Evolutionary conservation across 2,329 filamentous ascomycete species (phyloP), one percentile per base, ranked within the genome.

Genomic region (Cercospora zeina): DNA sequence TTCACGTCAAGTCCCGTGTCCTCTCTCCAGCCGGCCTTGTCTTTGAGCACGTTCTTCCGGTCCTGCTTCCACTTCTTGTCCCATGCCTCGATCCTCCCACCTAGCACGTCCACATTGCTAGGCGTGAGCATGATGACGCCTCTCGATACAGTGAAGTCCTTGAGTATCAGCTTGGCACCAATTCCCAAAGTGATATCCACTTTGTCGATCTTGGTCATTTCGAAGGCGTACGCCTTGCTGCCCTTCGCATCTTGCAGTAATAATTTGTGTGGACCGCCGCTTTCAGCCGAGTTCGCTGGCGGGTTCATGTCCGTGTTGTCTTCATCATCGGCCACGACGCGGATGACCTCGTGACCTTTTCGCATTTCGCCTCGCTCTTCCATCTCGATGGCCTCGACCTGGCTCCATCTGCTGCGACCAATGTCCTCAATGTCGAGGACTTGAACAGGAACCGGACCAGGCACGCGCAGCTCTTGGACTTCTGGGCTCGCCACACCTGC

Each of bases 371-470:
- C 90, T 11, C 89, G 82, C 70, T 89, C 86, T 49, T 87, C 80
- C 47, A 87, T 84, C 75, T 93, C 90, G 6, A 95, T 85, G 34
- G 87, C 86, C 74, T 97, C 91, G 33, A 96, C 84, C 75, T 97
- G 91, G 66, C 91, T 88, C 91, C 93, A 96, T 56, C 89, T 84
- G 69, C 89, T 91, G 57, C 84, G 82, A 1, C 87, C 84, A 19
- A 97, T 83, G 72, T 97, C 93, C 72, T 96, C 89, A 7, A 97
- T 81, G 69, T 96, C 92, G 1, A 96, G 78, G 0, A 97, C 85
- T 75, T 97, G 95, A 1, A 95, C 88, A 2, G 88, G 81, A 0
- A 93, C 81, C 33, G 90, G 84, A 1, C 81, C 81, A 0, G 78
- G 64, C 0, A 97, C 78, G 0, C 76, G 78, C 3, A 79, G 76